Conservation (phyloP, 208 protist species). For the Wallacemonas sp. region DNA sequence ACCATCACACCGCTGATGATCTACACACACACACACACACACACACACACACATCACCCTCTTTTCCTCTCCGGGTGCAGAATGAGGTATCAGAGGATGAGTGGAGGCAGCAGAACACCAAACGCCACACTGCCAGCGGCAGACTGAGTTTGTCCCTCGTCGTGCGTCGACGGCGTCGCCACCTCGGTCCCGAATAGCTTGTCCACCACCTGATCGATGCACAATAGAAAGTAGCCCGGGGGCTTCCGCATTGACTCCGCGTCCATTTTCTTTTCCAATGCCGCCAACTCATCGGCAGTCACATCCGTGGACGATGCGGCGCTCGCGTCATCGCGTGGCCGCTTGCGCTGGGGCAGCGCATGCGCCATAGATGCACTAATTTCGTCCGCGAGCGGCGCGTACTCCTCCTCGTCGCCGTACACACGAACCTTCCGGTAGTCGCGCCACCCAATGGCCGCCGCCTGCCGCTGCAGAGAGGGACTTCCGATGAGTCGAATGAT, state of each 20-base stretch:
- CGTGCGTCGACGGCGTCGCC: neutral
- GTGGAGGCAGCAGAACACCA: neutral
- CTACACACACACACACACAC: neutral
- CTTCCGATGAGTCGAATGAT: constrained; percentile 72
- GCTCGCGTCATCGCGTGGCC: neutral
- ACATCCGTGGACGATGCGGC: constrained; percentile 1
- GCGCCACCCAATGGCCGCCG: constrained; percentile 45
- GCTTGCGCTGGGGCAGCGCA: constrained; percentile 2
- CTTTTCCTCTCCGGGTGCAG: neutral
- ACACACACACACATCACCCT: neutral
- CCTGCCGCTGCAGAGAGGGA: constrained; percentile 36
- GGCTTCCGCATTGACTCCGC: constrained; percentile 11
- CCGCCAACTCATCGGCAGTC: neutral
- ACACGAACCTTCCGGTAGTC: constrained; percentile 80
- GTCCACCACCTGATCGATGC: constrained; percentile 64
- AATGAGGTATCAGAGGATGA: constrained; percentile 1
- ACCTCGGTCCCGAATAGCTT: constrained; percentile 35
- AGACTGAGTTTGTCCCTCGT: neutral
- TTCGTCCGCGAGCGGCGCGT: constrained; percentile 6
- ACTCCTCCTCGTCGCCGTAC: constrained; percentile 48
- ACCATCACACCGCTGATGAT: too few species aligned
- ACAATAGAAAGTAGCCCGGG: constrained; percentile 43
- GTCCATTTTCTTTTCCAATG: constrained; percentile 16
- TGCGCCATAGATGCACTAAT: neutral
- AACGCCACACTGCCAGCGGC: neutral